phyloP scores from a whole-genome alignment of 75 land plant species.

The Azolla pinnata region DNA sequence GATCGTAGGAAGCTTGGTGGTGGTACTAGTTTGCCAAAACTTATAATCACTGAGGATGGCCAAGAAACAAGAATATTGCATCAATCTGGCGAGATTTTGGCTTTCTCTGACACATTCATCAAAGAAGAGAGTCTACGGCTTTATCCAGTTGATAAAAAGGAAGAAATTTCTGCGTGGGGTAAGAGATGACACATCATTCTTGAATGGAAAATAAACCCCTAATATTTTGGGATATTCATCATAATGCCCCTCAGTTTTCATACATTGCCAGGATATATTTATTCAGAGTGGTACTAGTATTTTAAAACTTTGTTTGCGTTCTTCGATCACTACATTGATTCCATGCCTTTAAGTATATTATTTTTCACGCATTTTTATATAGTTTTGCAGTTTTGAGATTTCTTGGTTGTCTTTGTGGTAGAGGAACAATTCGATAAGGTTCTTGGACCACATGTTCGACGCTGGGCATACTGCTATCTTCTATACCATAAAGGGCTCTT shows the following conservation, averaged over 20 bases:
- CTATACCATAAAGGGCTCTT: conserved; percentile 28
- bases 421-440: conserved; percentile 29
- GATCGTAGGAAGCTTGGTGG: conserved; percentile 35
- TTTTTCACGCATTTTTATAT: no score
- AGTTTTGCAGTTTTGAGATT: no score
- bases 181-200: no score
- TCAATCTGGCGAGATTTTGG: conserved; percentile 32
- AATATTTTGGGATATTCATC: no score
- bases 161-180: conserved; percentile 30
- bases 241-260: no score
- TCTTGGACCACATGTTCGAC: conserved; percentile 35
- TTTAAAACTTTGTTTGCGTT: no score
- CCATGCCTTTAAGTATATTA: no score
- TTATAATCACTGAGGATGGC: conserved; percentile 18
- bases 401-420: no score
- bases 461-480: conserved; percentile 30
- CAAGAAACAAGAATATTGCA: conserved; percentile 18
- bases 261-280: no score
- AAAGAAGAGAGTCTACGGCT: conserved; percentile 18
- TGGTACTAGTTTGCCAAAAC: conserved; percentile 40
- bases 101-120: conserved; percentile 24
- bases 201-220: no score
- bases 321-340: no score
- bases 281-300: no score
- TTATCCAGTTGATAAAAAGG: conserved; percentile 21